phyloP scores from a whole-genome alignment of 2,329 filamentous ascomycete species.

The Cryphonectria naterciae region DNA sequence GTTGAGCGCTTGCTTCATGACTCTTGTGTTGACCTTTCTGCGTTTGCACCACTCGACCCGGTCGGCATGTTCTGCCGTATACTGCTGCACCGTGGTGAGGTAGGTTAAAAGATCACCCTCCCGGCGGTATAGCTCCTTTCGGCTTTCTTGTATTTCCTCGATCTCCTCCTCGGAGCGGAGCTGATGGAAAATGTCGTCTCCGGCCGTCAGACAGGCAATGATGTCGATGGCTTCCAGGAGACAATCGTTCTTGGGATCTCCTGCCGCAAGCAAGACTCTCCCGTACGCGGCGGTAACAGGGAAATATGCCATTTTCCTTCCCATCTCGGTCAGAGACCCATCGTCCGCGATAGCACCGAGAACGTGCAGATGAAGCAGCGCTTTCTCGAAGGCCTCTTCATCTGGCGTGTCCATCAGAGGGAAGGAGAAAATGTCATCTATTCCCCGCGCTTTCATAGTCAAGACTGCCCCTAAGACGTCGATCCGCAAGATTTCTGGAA shows the following conservation, averaged over 20 bases:
- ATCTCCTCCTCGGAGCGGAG: constrained; percentile 60
- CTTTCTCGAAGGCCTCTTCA: constrained; percentile 77
- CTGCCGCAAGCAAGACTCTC: constrained; percentile 80
- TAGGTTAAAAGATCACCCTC: constrained; percentile 70
- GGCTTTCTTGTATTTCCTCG: constrained; percentile 56
- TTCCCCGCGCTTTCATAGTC: constrained; percentile 90
- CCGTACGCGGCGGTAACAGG: constrained; percentile 82
- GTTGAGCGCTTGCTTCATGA: constrained; percentile 65
- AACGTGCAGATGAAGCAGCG: constrained; percentile 77
- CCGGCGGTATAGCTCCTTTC: constrained; percentile 62
- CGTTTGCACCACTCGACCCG: constrained; percentile 62
- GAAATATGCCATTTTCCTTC: constrained; percentile 77
- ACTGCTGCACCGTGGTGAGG: constrained; percentile 65
- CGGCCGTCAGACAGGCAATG: constrained; percentile 65
- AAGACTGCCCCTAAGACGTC: constrained; percentile 85
- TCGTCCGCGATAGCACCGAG: constrained; percentile 75
- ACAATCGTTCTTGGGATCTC: constrained; percentile 71
- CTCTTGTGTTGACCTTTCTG: constrained; percentile 60
- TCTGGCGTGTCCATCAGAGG: constrained; percentile 84
- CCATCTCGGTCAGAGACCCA: constrained; percentile 74
- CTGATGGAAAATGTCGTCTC: constrained; percentile 66
- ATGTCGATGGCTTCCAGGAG: constrained; percentile 85
- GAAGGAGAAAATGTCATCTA: constrained; percentile 80
- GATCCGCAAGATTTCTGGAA: constrained; percentile 88
- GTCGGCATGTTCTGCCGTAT: constrained; percentile 59